phyloP scores from a whole-genome alignment of 805 yeast genomes.

The Myxozyma melibiosi region DNA sequence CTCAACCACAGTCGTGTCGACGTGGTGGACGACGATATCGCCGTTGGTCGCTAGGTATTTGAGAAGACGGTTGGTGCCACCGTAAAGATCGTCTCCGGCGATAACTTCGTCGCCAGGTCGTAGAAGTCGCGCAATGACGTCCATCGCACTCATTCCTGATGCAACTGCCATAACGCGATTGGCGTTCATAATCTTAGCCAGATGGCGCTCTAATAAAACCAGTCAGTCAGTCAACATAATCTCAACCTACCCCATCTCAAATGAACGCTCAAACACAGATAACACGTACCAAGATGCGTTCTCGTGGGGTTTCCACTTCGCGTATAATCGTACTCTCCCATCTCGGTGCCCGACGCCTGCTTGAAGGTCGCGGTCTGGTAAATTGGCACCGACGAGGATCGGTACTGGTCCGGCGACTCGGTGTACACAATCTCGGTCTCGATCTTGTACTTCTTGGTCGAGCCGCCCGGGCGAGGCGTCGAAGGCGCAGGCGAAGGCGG shows the following conservation, averaged over 20 bases:
- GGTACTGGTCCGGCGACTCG: conserved; percentile 66
- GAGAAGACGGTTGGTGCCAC: conserved; percentile 87
- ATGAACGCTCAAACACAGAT: not conserved
- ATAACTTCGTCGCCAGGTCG: conserved; percentile 85
- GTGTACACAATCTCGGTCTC: conserved; percentile 72
- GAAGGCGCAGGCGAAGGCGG: conserved; percentile 47
- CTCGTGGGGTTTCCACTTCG: conserved; percentile 95
- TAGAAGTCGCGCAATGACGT: conserved; percentile 74
- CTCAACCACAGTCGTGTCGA: conserved; percentile 76
- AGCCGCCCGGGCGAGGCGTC: conserved; percentile 38
- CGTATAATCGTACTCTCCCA: conserved; percentile 85
- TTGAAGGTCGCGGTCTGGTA: conserved; percentile 96
- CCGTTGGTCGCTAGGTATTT: conserved; percentile 68
- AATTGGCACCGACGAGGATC: conserved; percentile 82
- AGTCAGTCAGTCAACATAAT: not conserved
- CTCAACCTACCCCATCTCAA: too few relatives aligned
- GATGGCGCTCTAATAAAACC: conserved; percentile 58
- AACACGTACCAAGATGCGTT: conserved; percentile 51
- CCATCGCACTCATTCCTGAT: conserved; percentile 91
- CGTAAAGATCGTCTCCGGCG: conserved; percentile 94
- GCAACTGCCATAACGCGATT: conserved; percentile 76
- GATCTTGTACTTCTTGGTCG: conserved; percentile 48
- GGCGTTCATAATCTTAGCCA: conserved; percentile 80
- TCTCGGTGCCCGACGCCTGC: conserved; percentile 66
- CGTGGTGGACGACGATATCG: conserved; percentile 67